phyloP scores from a whole-genome alignment of 2,329 filamentous ascomycete species.

The Shiraia sp. region DNA sequence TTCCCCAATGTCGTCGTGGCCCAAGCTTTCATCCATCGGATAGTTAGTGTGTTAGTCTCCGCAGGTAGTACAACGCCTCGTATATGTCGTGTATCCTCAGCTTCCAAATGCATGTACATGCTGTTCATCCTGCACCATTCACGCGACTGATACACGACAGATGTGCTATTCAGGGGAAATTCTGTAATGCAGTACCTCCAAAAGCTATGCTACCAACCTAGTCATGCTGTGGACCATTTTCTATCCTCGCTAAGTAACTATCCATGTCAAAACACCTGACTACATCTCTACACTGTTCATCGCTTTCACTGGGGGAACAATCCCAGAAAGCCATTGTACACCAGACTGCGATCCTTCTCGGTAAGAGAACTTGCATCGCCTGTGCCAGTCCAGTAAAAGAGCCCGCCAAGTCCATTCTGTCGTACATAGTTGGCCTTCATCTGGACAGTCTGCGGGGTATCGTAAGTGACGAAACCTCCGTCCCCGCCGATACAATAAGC shows the following conservation, averaged over 20 bases:
- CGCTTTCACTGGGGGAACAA: conserved; percentile 44
- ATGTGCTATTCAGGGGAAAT: not conserved
- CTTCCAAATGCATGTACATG: too few relatives aligned
- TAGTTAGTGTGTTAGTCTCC: too few relatives aligned
- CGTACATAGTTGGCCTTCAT: conserved; percentile 76
- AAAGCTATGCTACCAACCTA: not conserved
- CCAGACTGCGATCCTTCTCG: conserved; percentile 57
- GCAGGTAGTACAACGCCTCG: not conserved
- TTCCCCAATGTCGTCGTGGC: not conserved
- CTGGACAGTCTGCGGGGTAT: conserved; percentile 75
- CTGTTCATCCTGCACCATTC: too few relatives aligned
- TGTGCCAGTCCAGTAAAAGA: conserved; percentile 84
- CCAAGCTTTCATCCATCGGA: not conserved
- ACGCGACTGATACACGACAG: not conserved
- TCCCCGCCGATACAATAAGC: conserved; percentile 74
- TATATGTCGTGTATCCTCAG: too few relatives aligned
- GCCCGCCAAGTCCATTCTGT: conserved; percentile 70
- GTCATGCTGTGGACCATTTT: not conserved
- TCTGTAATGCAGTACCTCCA: not conserved
- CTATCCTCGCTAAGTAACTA: not conserved
- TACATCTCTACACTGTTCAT: conserved; percentile 1
- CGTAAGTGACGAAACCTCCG: conserved; percentile 78
- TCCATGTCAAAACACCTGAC: conserved; percentile 3
- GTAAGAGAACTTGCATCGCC: conserved; percentile 61
- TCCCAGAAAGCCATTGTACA: conserved; percentile 62